phyloP scores from a whole-genome alignment of 257 asterid species.

The Jacaranda copaia region DNA sequence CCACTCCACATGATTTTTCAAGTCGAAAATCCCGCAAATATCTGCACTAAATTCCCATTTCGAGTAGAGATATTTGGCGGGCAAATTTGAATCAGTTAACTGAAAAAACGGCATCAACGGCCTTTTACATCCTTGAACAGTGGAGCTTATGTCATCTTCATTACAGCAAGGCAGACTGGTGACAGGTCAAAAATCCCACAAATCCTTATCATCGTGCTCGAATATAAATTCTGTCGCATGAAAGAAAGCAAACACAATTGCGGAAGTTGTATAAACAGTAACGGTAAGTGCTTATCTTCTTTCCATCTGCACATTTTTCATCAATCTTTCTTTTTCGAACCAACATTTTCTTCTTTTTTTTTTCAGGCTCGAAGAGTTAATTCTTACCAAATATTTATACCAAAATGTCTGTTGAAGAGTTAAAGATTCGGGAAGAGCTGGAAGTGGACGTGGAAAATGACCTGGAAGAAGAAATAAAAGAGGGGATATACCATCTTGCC shows the following conservation, averaged over 20 bases:
- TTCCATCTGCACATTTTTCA: not conserved
- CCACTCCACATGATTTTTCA: slow-evolving; percentile 9
- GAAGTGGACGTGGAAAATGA: slow-evolving; percentile 60
- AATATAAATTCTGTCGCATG: slow-evolving; percentile 27
- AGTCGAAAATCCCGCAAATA: not conserved
- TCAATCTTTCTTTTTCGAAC: not conserved
- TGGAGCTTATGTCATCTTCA: slow-evolving; percentile 34
- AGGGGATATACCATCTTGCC: slow-evolving; percentile 65
- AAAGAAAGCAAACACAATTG: not conserved
- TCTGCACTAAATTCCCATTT: slow-evolving; percentile 28
- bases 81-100: slow-evolving; percentile 35
- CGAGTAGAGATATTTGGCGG: slow-evolving; percentile 39
- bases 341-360: not conserved
- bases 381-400: not conserved
- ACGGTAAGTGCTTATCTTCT: not conserved
- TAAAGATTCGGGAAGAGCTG: slow-evolving; percentile 62
- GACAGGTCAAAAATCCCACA: slow-evolving; percentile 34
- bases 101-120: slow-evolving; percentile 37
- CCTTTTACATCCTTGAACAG: slow-evolving; percentile 28
- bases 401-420: slow-evolving; percentile 57
- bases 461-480: slow-evolving; percentile 72
- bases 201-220: slow-evolving; percentile 2
- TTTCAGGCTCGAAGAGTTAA: not conserved
- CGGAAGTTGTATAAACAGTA: not conserved
- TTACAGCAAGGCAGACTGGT: slow-evolving; percentile 23